These are phyloP conservation scores for Stephanodiscus minutulus DNA, from an alignment of 108 stramenopile species.

Conservation along the genomic window DNA sequence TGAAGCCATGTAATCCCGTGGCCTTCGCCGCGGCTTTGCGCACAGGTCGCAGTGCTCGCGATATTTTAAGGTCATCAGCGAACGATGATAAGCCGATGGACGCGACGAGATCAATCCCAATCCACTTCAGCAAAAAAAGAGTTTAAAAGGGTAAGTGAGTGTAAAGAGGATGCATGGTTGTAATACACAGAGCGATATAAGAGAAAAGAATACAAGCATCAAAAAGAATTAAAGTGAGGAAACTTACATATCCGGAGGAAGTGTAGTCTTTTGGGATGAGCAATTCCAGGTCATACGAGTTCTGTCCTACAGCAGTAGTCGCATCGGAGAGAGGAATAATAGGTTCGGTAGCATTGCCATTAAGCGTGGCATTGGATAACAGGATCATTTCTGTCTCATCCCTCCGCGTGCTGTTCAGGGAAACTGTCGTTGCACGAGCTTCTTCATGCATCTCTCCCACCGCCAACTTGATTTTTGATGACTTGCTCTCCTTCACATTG, in stretches of 20 bases:
- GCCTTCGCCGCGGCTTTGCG: conserved; percentile 66
- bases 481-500: conserved; percentile 16
- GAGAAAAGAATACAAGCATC: neutral
- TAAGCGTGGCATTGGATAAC: neutral
- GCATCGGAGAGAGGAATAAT: neutral
- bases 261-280: conserved; percentile 11
- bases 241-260: conserved; percentile 42
- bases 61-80: conserved; percentile 47
- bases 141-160: neutral
- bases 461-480: conserved; percentile 5
- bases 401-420: conserved; percentile 6
- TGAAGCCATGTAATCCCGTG: conserved; percentile 80
- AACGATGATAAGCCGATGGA: conserved; percentile 54
- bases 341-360: neutral
- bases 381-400: neutral
- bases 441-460: conserved; percentile 2
- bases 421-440: neutral
- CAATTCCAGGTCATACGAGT: neutral
- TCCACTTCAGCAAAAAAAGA: conserved; percentile 34
- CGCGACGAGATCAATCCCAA: conserved; percentile 47
- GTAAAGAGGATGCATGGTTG: neutral
- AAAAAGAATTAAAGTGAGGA: neutral
- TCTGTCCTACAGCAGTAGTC: too few species aligned
- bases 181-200: neutral
- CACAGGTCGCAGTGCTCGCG: conserved; percentile 58